A percentile compares a stretch with the other conserved stretches of the same genome.
Conservation (phyloP, 2,329 filamentous ascomycete genomes). For the Fusarium clavum region DNA sequence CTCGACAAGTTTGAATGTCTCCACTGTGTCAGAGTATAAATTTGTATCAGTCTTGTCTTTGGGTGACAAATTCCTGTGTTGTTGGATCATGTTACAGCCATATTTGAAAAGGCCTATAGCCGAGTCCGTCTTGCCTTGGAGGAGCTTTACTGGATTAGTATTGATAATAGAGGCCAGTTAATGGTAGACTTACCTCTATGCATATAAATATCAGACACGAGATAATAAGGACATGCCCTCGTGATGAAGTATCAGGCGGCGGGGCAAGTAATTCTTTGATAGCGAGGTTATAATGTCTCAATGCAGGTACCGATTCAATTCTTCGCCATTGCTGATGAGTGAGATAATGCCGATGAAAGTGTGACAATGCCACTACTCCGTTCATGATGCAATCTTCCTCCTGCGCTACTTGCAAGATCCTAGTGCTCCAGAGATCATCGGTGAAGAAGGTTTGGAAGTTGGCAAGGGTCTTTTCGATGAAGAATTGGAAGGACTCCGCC, state of each 20-base stretch:
- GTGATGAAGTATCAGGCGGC: not conserved
- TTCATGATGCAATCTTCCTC: constrained; percentile 12
- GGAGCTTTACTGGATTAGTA: not conserved
- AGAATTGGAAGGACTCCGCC: constrained; percentile 24
- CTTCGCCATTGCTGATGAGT: not conserved
- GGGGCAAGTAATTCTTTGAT: constrained; percentile 4
- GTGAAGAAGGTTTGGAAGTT: constrained; percentile 30
- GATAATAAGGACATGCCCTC: constrained; percentile 6
- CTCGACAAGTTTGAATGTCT: not conserved
- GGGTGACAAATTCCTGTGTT: not conserved
- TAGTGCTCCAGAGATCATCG: constrained; percentile 23
- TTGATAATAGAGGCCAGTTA: rapidly evolving
- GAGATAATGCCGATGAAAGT: constrained; percentile 23
- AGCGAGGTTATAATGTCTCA: constrained; percentile 30
- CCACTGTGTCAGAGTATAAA: not conserved
- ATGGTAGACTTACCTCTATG: constrained; percentile 1
- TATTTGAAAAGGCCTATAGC: constrained; percentile 30
- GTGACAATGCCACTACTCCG: constrained; percentile 10
- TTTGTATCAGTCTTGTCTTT: rapidly evolving
- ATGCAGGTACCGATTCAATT: not conserved
- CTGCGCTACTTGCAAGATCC: constrained; percentile 18
- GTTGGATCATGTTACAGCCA: constrained; percentile 27
- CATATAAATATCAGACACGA: constrained; percentile 35
- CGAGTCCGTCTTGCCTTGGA: constrained; percentile 28
- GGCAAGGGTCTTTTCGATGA: constrained; percentile 23